phyloP scores from a whole-genome alignment of 495 filamentous ascomycete genomes.

The Penicillium parvum region DNA sequence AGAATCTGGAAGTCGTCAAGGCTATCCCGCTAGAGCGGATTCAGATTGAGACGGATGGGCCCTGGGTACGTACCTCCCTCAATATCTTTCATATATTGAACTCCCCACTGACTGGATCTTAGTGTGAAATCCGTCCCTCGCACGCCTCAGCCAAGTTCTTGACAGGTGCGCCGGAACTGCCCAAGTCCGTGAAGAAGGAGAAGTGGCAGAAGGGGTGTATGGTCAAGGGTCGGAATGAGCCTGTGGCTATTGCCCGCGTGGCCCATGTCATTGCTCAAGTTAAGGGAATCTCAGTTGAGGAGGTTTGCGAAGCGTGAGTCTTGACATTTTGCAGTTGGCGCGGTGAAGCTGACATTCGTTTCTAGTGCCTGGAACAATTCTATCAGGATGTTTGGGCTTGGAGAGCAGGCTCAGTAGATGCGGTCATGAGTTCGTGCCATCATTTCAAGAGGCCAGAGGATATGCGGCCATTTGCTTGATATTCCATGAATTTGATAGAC shows the following conservation, averaged over 20 bases:
- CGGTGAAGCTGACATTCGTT: conserved; percentile 12
- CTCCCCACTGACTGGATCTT: background rate
- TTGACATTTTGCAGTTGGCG: background rate
- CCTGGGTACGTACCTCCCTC: conserved; percentile 55
- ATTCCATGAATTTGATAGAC: too few relatives aligned
- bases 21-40: conserved; percentile 67
- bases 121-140: conserved; percentile 54
- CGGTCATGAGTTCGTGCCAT: too few relatives aligned
- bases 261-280: conserved; percentile 79
- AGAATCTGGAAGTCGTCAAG: conserved; percentile 77
- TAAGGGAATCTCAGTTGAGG: conserved; percentile 72
- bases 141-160: conserved; percentile 51
- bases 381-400: conserved; percentile 72
- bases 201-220: conserved; percentile 77
- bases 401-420: conserved; percentile 28
- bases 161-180: conserved; percentile 38
- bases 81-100: background rate
- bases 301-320: conserved; percentile 76
- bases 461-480: too few relatives aligned
- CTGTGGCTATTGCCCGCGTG: conserved; percentile 76
- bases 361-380: conserved; percentile 75
- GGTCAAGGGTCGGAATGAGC: conserved; percentile 92
- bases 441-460: too few relatives aligned
- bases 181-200: conserved; percentile 82
- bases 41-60: conserved; percentile 92